These are phyloP conservation scores for Luvunga scandens DNA, from an alignment of 345 rosid species.

Conservation along the genomic window DNA sequence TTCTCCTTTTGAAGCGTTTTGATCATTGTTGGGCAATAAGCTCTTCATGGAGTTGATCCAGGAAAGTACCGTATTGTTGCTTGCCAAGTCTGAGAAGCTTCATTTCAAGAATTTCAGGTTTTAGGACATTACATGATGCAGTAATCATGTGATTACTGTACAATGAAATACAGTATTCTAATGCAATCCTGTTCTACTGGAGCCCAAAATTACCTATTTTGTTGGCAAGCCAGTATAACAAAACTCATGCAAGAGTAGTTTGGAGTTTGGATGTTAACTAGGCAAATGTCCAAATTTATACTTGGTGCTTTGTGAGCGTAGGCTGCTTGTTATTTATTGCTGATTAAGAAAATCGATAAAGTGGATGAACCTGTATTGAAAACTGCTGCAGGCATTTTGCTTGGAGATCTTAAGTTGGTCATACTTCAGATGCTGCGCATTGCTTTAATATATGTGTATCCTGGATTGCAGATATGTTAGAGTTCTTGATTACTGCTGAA, in stretches of 20 bases:
- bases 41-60: neutral
- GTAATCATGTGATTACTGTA: neutral
- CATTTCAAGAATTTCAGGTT: neutral
- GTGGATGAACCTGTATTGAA: neutral
- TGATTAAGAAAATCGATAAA: neutral
- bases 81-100: neutral
- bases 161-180: neutral
- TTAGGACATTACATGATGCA: neutral
- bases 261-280: neutral
- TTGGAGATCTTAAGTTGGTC: neutral
- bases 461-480: neutral
- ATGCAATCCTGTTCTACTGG: neutral
- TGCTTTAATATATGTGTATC: neutral
- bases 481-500: neutral
- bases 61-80: neutral
- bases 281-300: neutral
- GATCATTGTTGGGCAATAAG: neutral
- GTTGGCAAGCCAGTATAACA: neutral
- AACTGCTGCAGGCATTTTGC: neutral
- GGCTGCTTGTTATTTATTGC: neutral
- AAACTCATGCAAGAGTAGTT: neutral
- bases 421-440: neutral
- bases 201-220: neutral
- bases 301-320: neutral
- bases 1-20: neutral